Evolutionary conservation across 1,284 basidiomycete species (phyloP), one percentile per base, ranked within the genome.

Genomic region (Abortiporus biennis): DNA sequence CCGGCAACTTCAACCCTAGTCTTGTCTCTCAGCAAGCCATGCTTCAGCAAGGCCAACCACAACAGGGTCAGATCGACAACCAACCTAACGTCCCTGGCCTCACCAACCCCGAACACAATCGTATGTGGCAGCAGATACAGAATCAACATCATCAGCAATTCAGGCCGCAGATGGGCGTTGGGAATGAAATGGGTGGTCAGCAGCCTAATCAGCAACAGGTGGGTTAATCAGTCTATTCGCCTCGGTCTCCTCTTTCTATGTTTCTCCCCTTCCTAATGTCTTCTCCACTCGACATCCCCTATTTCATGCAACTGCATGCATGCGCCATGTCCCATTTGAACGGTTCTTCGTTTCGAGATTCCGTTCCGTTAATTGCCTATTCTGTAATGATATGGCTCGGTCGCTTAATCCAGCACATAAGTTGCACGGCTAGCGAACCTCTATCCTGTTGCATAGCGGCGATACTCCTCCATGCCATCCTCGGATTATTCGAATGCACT

Each of bases 51-150:
- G 29, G 34, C 16, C 27, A 44, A 8, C 46, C 39, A 21, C 54
- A 48, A 36, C 55, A 52, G 36, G 49, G 50, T 20, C 56, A 54
- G 40, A 44, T 56, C 24, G 58, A 63, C 45, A 62, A 65, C 45
- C 65, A 71, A 50, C 53, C 55, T 12, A 53, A 61, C 43, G 61
- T 73, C 50, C 55, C 64, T 44, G 64, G 60, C 46, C 68, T 75
- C 51, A 52, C 58, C 51, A 61, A 61, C 59, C 42, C 68, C 43
- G 76, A 80, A 52, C 68, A 72, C 27, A 47, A 48, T 49, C 68
- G 71, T 48, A 64, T 72, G 53, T 83, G 78, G 78, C 70, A 72
- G 58, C 74, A 77, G 56, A 65, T 72, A 57, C 72, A 73, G 53
- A 71, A 73, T 48, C 61, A 67, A 30, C 69, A 67, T 52, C 63